A percentile compares a stretch with the other conserved stretches of the same genome.
These are phyloP conservation scores for Aurantiochytrium sp. DNA, from an alignment of 108 stramenopile species.

Conservation along the genomic window DNA sequence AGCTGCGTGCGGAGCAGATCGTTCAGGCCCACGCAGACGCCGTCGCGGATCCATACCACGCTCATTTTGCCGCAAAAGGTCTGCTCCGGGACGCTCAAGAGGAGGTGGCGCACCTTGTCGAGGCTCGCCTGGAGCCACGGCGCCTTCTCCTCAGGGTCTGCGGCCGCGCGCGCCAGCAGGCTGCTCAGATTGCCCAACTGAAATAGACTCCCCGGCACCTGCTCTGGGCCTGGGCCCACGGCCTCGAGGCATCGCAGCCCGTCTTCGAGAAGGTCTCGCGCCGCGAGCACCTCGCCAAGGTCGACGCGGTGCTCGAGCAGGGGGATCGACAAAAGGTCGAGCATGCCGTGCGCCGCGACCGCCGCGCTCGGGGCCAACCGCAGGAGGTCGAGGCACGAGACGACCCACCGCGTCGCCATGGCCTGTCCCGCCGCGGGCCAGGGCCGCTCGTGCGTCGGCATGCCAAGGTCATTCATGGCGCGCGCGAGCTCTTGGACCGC, in stretches of 20 bases:
- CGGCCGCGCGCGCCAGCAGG: background rate
- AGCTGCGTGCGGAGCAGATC: background rate
- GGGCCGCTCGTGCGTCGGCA: background rate
- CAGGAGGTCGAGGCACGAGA: background rate
- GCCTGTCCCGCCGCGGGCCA: background rate
- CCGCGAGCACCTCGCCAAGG: background rate
- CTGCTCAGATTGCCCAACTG: background rate
- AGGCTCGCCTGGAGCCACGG: background rate
- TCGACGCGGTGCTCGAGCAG: background rate
- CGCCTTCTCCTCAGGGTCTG: background rate
- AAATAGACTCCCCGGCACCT: background rate
- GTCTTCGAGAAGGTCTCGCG: background rate
- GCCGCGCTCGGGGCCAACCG: background rate
- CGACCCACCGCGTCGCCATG: background rate
- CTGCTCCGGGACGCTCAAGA: background rate
- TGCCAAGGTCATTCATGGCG: background rate
- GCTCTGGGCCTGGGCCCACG: background rate
- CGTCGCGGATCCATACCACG: background rate
- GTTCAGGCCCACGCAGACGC: background rate
- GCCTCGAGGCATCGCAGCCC: background rate
- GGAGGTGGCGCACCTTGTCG: background rate
- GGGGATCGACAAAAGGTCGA: background rate
- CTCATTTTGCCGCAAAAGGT: conserved; percentile 4
- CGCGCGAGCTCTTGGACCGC: background rate
- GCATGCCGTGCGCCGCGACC: background rate